Percentiles rank a stretch among this genome's conserved stretches.
These are phyloP conservation scores for Clonostachys rosea DNA, from an alignment of 2,329 filamentous ascomycete species.

Conservation along the genomic window DNA sequence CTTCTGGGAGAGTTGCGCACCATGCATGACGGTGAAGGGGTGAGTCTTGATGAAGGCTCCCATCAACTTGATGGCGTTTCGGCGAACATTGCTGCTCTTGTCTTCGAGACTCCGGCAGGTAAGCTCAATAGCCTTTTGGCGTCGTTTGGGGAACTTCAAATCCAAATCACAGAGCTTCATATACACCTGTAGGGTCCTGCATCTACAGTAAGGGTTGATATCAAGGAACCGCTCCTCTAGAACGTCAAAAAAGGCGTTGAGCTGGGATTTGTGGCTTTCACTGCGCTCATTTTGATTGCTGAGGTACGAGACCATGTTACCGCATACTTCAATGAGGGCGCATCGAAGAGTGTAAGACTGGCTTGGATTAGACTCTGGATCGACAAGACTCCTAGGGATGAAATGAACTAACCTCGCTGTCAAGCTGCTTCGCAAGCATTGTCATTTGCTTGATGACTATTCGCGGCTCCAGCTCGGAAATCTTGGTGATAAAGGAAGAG, in stretches of 20 bases:
- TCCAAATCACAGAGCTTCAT: slow-evolving; percentile 90
- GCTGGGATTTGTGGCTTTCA: slow-evolving; percentile 90
- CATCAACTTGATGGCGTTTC: slow-evolving; percentile 91
- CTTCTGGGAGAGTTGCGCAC: slow-evolving; percentile 75
- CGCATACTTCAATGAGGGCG: slow-evolving; percentile 93
- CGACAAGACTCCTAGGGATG: background rate
- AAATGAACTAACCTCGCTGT: slow-evolving; percentile 67
- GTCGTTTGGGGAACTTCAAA: slow-evolving; percentile 88
- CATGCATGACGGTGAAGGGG: slow-evolving; percentile 88
- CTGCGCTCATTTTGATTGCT: slow-evolving; percentile 87
- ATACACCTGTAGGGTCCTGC: slow-evolving; percentile 88
- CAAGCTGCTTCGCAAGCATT: slow-evolving; percentile 86
- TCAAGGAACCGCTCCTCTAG: slow-evolving; percentile 95
- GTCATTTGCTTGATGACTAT: slow-evolving; percentile 98
- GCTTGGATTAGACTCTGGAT: slow-evolving; percentile 11
- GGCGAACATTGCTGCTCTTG: slow-evolving; percentile 94
- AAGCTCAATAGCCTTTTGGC: slow-evolving; percentile 82
- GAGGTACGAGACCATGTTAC: slow-evolving; percentile 87
- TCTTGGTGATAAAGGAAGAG: slow-evolving; percentile 85
- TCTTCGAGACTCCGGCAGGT: slow-evolving; percentile 89
- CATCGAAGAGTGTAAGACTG: slow-evolving; percentile 90
- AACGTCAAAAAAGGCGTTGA: slow-evolving; percentile 96
- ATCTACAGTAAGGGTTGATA: slow-evolving; percentile 93
- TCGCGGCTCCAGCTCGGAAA: slow-evolving; percentile 87
- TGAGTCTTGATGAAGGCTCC: slow-evolving; percentile 88